Evolutionary conservation across 192 early-diverging fungal species (phyloP).

Genomic region (Coemansia sp.): DNA sequence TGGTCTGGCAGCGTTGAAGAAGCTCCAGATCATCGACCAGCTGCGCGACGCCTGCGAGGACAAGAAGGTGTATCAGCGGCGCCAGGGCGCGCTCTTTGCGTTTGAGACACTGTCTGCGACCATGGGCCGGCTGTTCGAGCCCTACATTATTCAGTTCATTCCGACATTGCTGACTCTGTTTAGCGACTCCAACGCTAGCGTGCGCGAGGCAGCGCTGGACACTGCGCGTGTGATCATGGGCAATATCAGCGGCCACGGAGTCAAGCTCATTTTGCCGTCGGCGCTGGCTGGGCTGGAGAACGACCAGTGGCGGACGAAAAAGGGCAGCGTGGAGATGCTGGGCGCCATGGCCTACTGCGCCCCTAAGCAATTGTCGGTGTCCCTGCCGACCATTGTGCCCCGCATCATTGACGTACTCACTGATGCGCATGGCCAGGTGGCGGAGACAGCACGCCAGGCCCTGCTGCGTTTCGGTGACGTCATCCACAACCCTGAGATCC

Average conservation of each 20-base stretch:
- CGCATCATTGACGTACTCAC: constrained; percentile 88
- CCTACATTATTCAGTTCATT: constrained; percentile 93
- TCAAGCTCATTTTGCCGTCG: constrained; percentile 93
- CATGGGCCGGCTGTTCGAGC: constrained; percentile 93
- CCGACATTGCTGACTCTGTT: constrained; percentile 87
- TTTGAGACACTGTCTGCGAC: constrained; percentile 86
- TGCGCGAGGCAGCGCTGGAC: constrained; percentile 91
- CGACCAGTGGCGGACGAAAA: constrained; percentile 96
- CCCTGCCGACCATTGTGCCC: constrained; percentile 90
- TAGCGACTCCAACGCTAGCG: constrained; percentile 79
- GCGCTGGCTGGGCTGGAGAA: constrained; percentile 86
- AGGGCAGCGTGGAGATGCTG: constrained; percentile 91
- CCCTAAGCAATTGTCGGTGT: constrained; percentile 90
- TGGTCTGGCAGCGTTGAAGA: constrained; percentile 86
- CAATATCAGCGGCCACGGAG: constrained; percentile 92
- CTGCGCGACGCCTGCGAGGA: constrained; percentile 68
- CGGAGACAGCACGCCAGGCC: constrained; percentile 81
- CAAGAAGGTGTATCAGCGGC: constrained; percentile 73
- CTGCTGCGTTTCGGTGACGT: constrained; percentile 90
- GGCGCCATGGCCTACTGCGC: constrained; percentile 95
- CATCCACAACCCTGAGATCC: constrained; percentile 98
- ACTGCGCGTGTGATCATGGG: constrained; percentile 92
- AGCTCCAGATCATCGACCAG: constrained; percentile 75
- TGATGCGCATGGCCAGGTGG: constrained; percentile 92
- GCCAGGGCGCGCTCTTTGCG: constrained; percentile 94